Evolutionary conservation across 108 stramenopile species (phyloP).

Genomic region (Asterionellopsis glacialis): DNA sequence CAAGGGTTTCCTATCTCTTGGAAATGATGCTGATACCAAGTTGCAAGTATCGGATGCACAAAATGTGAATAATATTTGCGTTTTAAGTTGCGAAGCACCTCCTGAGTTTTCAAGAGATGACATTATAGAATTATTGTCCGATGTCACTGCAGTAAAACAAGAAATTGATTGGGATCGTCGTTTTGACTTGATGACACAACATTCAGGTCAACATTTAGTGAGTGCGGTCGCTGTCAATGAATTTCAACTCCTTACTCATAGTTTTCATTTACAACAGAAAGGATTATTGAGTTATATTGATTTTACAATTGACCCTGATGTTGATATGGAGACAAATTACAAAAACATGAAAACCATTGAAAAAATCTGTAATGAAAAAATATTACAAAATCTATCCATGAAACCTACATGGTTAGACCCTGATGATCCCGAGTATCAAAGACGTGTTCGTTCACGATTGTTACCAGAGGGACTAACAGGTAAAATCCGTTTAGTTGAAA

Average conservation of each 20-base stretch:
- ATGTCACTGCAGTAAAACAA: not conserved
- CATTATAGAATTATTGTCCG: not conserved
- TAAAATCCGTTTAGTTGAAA: conserved; percentile 16
- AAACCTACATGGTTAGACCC: conserved; percentile 1
- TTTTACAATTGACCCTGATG: conserved; percentile 8
- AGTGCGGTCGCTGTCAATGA: conserved; percentile 15
- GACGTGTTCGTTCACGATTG: not conserved
- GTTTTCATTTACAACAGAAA: not conserved
- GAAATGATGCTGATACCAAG: not conserved
- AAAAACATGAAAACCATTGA: conserved; percentile 7
- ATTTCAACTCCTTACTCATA: conserved; percentile 1
- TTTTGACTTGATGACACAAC: conserved; percentile 19
- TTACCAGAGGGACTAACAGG: conserved; percentile 8
- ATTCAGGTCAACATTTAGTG: conserved; percentile 27
- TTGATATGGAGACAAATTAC: not conserved
- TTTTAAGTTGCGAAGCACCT: not conserved
- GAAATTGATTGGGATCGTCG: conserved; percentile 23
- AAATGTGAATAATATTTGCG: not conserved
- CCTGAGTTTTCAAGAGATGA: too few species aligned
- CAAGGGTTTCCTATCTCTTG: conserved; percentile 2
- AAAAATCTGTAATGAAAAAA: conserved; percentile 12
- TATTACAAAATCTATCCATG: conserved; percentile 3
- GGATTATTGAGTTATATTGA: not conserved
- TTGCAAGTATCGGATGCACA: conserved; percentile 4
- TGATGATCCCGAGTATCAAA: conserved; percentile 1